Base-by-base conservation (phyloP, 2,329 filamentous ascomycete genomes). In the Pseudomassariella vexata region DNA sequence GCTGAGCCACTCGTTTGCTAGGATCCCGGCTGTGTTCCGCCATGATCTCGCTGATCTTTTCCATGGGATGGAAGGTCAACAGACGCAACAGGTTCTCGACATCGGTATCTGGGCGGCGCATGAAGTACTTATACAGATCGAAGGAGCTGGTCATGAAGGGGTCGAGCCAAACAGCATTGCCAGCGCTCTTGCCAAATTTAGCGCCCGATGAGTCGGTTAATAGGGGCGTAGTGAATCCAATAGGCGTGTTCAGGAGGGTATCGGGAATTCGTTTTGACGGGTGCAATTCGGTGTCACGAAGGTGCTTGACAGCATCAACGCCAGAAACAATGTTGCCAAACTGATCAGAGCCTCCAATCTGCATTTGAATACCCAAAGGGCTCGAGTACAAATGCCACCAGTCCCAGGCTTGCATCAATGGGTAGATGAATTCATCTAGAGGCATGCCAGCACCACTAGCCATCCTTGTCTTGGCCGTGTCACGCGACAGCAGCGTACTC, bases 281-380 rank as follows among this genome's bases (percentile, higher is more conserved):
- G 28, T 73, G 55, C 20, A 70, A 64, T 37, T 80, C 70, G 28
- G 59, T 63, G 24, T 72, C 70, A 33, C 81, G 73, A 25, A 90
- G 79, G 34, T 80, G 69, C 56, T 89, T 90, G 48, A 96, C 74
- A 3, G 84, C 76, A 38, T 95, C 86, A 51, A 92, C 82, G 29
- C 92, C 92, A 9, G 89, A 80, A 18, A 94, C 74, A 43, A 98
- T 96, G 60, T 98, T 98, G 41, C 92, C 92, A 54, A 82, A 96
- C 62, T 98, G 92, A 54, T 98, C 92, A 6, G 88, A 88, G 23
- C 92, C 92, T 36, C 92, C 92, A 32, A 98, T 85, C 60, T 98
- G 88, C 54, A 96, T 74, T 52, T 89, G 82, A 8, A 88, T 70
- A 28, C 73, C 69, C 31, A 70, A 73, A 16, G 70, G 68, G 28